A percentile compares a stretch with the other conserved stretches of the same genome.
These are phyloP conservation scores for Colletotrichum sp. DNA, from an alignment of 2,329 filamentous ascomycete species.

Conservation along the genomic window DNA sequence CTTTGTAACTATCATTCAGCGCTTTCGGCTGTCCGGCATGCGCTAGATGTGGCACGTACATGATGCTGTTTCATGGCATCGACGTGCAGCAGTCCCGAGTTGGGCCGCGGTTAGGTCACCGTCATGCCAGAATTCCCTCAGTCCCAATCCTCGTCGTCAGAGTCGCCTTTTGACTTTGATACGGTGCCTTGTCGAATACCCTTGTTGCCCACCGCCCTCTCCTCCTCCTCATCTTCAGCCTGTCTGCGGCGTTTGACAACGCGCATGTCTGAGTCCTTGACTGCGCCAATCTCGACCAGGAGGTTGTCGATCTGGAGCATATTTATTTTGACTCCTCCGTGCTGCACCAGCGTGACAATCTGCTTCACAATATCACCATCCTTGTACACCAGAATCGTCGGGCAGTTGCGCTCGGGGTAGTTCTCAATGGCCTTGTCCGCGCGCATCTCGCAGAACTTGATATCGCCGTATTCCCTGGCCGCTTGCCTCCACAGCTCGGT, in stretches of 20 bases:
- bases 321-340: slow-evolving; percentile 75
- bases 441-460: slow-evolving; percentile 97
- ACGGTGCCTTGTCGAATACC: slow-evolving; percentile 58
- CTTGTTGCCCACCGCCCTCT: slow-evolving; percentile 56
- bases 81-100: neutral
- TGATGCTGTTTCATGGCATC: neutral
- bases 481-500: slow-evolving; percentile 86
- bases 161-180: slow-evolving; percentile 43
- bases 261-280: slow-evolving; percentile 80
- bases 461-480: slow-evolving; percentile 84
- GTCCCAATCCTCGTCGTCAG: slow-evolving; percentile 67
- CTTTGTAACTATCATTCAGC: neutral
- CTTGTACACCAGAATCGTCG: slow-evolving; percentile 90
- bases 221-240: slow-evolving; percentile 66
- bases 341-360: slow-evolving; percentile 83
- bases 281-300: slow-evolving; percentile 81
- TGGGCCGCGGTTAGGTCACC: neutral
- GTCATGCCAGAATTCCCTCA: slow-evolving; percentile 35
- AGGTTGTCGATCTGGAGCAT: slow-evolving; percentile 81
- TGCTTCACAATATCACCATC: slow-evolving; percentile 93
- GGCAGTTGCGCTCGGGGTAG: slow-evolving; percentile 94
- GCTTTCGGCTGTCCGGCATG: neutral
- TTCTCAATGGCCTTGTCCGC: slow-evolving; percentile 94
- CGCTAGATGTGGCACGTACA: neutral
- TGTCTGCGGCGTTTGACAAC: slow-evolving; percentile 67